A percentile compares a stretch with the other conserved stretches of the same genome.
Conservation (phyloP, 129 eudicot species). For the Cynara cardunculus region DNA sequence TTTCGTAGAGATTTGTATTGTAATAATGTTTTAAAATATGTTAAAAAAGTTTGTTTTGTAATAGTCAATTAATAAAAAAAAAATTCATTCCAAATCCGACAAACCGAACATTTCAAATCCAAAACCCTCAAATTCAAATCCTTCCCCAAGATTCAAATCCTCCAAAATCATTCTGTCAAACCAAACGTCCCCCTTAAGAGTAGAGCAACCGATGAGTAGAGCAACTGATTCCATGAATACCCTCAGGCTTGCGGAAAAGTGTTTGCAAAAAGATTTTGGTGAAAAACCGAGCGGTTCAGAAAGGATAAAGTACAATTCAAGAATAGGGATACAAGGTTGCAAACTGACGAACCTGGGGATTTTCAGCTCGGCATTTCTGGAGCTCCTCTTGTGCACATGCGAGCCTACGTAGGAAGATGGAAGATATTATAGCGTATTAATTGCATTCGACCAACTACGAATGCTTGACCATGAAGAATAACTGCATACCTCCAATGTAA, state of each 20-base stretch:
- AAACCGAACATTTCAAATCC: too few relatives aligned
- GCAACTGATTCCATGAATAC: not conserved
- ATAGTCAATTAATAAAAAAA: too few relatives aligned
- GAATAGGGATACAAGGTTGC: not conserved
- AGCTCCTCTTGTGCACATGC: conserved; percentile 80
- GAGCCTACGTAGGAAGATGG: conserved; percentile 39
- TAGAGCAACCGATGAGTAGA: too few relatives aligned
- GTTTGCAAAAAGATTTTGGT: not conserved
- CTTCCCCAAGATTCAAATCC: too few relatives aligned
- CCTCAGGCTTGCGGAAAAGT: not conserved
- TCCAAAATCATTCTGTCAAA: too few relatives aligned
- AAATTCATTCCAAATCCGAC: too few relatives aligned
- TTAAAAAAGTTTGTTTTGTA: too few relatives aligned
- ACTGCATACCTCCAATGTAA: conserved; percentile 68
- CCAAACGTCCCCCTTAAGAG: too few relatives aligned
- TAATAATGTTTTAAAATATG: too few relatives aligned
- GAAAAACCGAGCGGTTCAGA: not conserved
- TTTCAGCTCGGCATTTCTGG: conserved; percentile 66
- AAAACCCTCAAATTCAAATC: too few relatives aligned
- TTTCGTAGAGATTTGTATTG: too few relatives aligned
- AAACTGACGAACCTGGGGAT: conserved; percentile 39
- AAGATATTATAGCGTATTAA: not conserved
- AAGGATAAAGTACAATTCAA: not conserved
- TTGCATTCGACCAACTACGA: not conserved
- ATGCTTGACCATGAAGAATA: not conserved